Evolutionary conservation across 2,329 filamentous ascomycete genomes (phyloP), one percentile per base, ranked within the genome.

Genomic region (Fusarium newnesense): DNA sequence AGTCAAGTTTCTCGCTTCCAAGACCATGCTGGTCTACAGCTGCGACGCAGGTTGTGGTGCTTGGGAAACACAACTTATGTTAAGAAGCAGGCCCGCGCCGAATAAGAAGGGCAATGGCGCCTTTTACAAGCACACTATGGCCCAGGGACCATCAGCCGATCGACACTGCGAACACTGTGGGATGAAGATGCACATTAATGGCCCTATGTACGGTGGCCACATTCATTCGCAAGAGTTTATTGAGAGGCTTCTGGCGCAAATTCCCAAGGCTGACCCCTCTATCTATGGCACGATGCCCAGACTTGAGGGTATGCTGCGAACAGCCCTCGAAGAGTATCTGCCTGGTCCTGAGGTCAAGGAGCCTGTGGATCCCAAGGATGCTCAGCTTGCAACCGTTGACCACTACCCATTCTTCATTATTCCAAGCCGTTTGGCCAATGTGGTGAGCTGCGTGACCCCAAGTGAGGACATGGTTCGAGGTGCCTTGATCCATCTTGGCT

Each of bases 191-290:
- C 96, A 98, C 81, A 81, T 98, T 19, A 93, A 91, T 9, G 96
- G 96, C 4, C 96, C 96, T 2, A 98, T 99, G 96, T 99, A 95
- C 84, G 95, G 90, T 39, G 96, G 96, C 2, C 93, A 93, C 26
- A 85, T 99, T 13, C 96, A 99, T 82, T 95, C 95, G 49, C 88
- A 90, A 11, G 89, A 91, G 4, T 99, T 98, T 79, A 90, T 99
- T 69, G 89, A 93, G 78, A 89, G 89, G 63, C 91, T 99, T 30
- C 86, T 99, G 21, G 88, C 91, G 47, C 88, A 92, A 64, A 86
- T 97, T 13, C 91, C 94, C 2, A 83, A 86, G 8, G 89, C 90
- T 2, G 89, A 95, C 53, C 86, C 87, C 32, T 86, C 90, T 1
- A 88, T 91, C 0, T 99, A 99, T 79, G 90, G 91, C 43, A 99